Percentiles rank a stretch among this genome's conserved stretches.
These are phyloP conservation scores for Endocarpon pusillum DNA, from an alignment of 495 filamentous ascomycete species.

Conservation along the genomic window DNA sequence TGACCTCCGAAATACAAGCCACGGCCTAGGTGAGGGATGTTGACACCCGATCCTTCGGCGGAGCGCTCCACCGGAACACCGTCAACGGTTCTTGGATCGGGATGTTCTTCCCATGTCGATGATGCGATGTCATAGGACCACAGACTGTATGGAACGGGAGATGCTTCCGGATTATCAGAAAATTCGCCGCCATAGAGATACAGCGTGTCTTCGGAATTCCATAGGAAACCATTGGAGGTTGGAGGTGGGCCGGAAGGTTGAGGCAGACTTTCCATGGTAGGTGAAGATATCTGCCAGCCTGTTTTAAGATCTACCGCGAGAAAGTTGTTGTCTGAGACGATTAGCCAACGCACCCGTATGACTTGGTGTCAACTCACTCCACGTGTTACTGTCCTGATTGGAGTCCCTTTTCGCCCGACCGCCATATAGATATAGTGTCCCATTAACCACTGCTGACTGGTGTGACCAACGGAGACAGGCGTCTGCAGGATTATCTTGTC, in stretches of 20 bases:
- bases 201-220: constrained; percentile 48
- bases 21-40: constrained; percentile 44
- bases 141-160: constrained; percentile 35
- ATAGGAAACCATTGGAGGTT: constrained; percentile 53
- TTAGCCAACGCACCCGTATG: constrained; percentile 12
- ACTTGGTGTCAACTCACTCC: constrained; percentile 33
- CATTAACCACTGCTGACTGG: constrained; percentile 53
- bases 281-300: constrained; percentile 46
- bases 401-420: constrained; percentile 36
- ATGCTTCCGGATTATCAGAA: constrained; percentile 35
- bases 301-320: constrained; percentile 46
- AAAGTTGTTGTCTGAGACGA: constrained; percentile 45
- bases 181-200: constrained; percentile 60
- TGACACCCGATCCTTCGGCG: constrained; percentile 55
- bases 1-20: constrained; percentile 69
- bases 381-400: constrained; percentile 38
- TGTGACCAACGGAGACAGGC: constrained; percentile 52
- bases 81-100: constrained; percentile 33
- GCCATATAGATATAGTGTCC: constrained; percentile 61
- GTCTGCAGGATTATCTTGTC: constrained; percentile 28
- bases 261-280: constrained; percentile 40
- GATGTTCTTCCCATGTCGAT: constrained; percentile 42
- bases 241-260: constrained; percentile 51
- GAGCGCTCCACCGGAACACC: constrained; percentile 42
- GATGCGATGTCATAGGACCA: constrained; percentile 50